Percentiles rank a stretch among this genome's conserved stretches.
These are phyloP conservation scores for Eucalyptus curtisii DNA, from an alignment of 345 rosid species.

Conservation along the genomic window DNA sequence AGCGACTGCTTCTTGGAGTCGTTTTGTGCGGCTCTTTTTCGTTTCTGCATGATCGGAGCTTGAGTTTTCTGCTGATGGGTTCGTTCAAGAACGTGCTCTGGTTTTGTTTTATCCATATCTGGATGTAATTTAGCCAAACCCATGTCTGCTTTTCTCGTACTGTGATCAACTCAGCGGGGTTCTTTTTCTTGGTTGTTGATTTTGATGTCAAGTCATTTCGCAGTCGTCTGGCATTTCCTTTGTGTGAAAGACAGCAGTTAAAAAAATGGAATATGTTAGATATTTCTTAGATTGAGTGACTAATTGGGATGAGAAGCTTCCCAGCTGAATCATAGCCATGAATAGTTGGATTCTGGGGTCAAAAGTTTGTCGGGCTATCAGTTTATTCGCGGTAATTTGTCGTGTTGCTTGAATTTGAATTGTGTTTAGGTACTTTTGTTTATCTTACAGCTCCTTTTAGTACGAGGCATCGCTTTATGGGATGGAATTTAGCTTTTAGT, in stretches of 20 bases:
- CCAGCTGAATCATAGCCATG: background rate
- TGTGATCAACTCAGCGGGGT: background rate
- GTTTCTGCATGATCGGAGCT: background rate
- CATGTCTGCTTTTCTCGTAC: background rate
- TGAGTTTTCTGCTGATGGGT: background rate
- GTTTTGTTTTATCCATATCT: background rate
- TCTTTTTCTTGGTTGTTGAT: background rate
- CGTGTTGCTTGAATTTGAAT: background rate
- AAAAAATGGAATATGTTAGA: background rate
- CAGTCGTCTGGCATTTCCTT: background rate
- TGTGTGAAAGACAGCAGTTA: background rate
- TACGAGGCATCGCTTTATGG: background rate
- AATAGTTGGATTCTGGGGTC: background rate
- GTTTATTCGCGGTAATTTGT: background rate
- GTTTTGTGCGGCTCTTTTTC: background rate
- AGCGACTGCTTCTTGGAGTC: background rate
- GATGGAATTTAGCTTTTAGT: background rate
- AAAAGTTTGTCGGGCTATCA: background rate
- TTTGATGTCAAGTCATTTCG: background rate
- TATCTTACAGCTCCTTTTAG: background rate
- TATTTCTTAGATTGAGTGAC: background rate
- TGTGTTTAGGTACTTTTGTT: background rate
- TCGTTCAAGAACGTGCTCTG: background rate
- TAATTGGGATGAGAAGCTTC: background rate
- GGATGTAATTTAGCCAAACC: background rate